Evolutionary conservation across 2,329 filamentous ascomycete species (phyloP).

Genomic region (Fusarium bulbicola): DNA sequence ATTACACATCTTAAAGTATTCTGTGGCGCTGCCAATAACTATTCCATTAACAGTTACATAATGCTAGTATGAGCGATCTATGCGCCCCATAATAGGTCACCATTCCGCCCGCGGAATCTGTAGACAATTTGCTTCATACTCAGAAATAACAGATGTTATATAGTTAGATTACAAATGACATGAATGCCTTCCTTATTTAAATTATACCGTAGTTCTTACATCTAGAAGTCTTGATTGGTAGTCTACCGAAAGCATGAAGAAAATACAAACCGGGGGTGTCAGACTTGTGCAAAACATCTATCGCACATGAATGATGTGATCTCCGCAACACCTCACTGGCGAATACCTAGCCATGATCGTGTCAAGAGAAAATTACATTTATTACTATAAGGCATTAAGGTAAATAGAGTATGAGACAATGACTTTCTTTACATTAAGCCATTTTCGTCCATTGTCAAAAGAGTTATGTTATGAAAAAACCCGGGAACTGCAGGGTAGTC

Average conservation of each 20-base stretch:
- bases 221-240: not conserved
- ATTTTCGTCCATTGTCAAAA: too few relatives aligned
- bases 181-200: not conserved
- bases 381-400: rapidly evolving
- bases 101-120: not conserved
- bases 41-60: rapidly evolving
- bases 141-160: rapidly evolving
- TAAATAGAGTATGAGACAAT: not conserved
- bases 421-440: not conserved
- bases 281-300: rapidly evolving
- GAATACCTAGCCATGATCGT: not conserved
- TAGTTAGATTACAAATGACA: rapidly evolving
- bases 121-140: rapidly evolving
- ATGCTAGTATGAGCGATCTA: not conserved
- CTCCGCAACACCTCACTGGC: too few relatives aligned
- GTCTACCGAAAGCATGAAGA: rapidly evolving
- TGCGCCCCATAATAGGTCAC: rapidly evolving
- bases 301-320: too few relatives aligned
- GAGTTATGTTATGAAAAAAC: rapidly evolving
- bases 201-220: rapidly evolving
- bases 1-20: rapidly evolving
- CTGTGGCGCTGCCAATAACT: rapidly evolving
- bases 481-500: not conserved
- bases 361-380: not conserved
- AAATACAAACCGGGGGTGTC: too few relatives aligned